Base-by-base conservation (phyloP, 1,139 yeast species). In the Barnettozyma hawaiiensis region DNA sequence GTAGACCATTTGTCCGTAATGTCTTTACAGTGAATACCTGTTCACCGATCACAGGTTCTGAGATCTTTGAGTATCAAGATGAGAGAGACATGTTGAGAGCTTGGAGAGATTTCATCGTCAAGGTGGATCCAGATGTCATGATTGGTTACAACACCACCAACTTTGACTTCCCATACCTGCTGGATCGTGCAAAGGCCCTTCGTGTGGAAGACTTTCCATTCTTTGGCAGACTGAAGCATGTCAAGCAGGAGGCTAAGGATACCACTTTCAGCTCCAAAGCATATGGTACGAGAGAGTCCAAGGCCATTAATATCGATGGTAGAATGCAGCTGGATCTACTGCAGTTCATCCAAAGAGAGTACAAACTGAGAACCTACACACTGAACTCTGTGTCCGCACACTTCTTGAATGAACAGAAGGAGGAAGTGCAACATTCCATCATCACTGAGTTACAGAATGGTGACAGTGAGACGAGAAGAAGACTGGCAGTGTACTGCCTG, bases 351-450 rank as follows among this genome's bases (percentile, higher is more conserved):
- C 96, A 92, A 62, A 78, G 98, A 61, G 99, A 94, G 62, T 89
- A 87, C 64, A 94, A 94, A 61, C 71, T 94, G 53, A 76, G 99
- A 65, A 85, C 96, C 4, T 94, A 94, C 63, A 90, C 98, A 0
- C 71, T 94, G 63, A 94, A 94, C 63, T 85, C 97, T 0, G 99
- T 94, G 0, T 85, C 96, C 5, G 95, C 98, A 0, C 90, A 89
- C 57, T 94, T 94, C 60, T 63, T 94, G 53, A 89, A 86, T 24
- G 98, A 94, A 57, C 98, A 94, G 58, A 94, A 94, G 58, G 99
- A 94, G 65, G 99, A 94, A 61, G 98, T 94, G 9, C 98, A 90
- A 49, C 96, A 90, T 63, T 85, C 97, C 3, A 92, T 92, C 53
- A 94, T 94, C 62, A 86, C 98, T 0, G 96, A 87, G 48, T 71